phyloP scores from a whole-genome alignment of 1,139 yeast genomes.

The Zygosaccharomyces pseudobailii region DNA sequence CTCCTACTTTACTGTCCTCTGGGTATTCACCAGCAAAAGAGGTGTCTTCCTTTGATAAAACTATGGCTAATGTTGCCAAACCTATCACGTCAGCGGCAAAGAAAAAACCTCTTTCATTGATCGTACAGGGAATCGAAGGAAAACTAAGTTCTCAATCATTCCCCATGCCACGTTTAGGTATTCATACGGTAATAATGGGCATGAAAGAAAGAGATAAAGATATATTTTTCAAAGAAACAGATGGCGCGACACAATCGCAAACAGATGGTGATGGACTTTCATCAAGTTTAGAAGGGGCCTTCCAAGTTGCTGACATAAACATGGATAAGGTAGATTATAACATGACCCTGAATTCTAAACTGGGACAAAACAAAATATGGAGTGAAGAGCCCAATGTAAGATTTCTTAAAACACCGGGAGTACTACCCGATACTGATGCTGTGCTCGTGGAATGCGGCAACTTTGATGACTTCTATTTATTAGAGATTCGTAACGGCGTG shows the following conservation, averaged over 20 bases:
- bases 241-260: slow-evolving; percentile 37
- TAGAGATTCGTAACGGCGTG: slow-evolving; percentile 45
- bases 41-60: slow-evolving; percentile 1
- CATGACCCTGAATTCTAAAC: slow-evolving; percentile 27
- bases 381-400: slow-evolving; percentile 29
- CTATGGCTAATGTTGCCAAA: slow-evolving; percentile 10
- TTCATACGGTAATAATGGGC: slow-evolving; percentile 37
- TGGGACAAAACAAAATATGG: slow-evolving; percentile 29
- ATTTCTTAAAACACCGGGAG: slow-evolving; percentile 24
- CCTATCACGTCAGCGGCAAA: not conserved
- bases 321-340: slow-evolving; percentile 32
- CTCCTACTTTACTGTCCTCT: slow-evolving; percentile 72
- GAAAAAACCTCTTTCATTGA: not conserved
- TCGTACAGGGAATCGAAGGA: slow-evolving; percentile 10
- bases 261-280: slow-evolving; percentile 34
- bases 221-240: slow-evolving; percentile 36
- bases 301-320: slow-evolving; percentile 12
- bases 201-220: slow-evolving; percentile 25
- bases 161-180: slow-evolving; percentile 37
- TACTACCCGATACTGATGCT: slow-evolving; percentile 33
- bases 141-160: slow-evolving; percentile 33
- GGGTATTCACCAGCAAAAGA: slow-evolving; percentile 33
- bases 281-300: slow-evolving; percentile 21
- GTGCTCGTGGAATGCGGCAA: slow-evolving; percentile 28
- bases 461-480: slow-evolving; percentile 28